A percentile compares a stretch with the other conserved stretches of the same genome.
These are phyloP conservation scores for Gastrodia elata DNA, from an alignment of 106 monocot species.

Conservation along the genomic window DNA sequence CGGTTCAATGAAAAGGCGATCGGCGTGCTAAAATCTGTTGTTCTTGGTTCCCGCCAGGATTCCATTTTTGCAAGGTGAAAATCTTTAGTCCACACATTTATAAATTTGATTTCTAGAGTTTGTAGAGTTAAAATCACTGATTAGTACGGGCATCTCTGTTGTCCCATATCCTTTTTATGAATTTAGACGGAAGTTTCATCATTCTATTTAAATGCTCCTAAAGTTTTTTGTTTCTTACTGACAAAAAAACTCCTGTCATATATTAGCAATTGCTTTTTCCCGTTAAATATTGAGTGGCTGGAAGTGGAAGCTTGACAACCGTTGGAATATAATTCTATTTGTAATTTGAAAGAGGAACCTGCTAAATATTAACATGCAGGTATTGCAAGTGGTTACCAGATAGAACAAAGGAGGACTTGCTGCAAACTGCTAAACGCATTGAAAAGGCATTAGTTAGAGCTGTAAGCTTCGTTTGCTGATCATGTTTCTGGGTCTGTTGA, in stretches of 20 bases:
- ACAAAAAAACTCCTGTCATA: background rate
- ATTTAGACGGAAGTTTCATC: background rate
- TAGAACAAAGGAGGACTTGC: constrained; percentile 48
- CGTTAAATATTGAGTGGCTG: no score
- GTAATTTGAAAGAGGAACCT: background rate
- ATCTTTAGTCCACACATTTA: background rate
- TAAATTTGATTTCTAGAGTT: background rate
- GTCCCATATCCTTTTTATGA: background rate
- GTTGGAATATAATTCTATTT: background rate
- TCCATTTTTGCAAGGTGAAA: constrained; percentile 50
- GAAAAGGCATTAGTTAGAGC: constrained; percentile 65
- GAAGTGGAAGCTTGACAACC: no score
- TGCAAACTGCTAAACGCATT: constrained; percentile 33
- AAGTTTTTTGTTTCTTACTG: background rate
- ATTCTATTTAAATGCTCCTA: background rate
- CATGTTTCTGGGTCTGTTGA: background rate
- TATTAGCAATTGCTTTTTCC: background rate
- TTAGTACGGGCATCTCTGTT: background rate
- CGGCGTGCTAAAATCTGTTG: constrained; percentile 32
- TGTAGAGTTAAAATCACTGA: background rate
- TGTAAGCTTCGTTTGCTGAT: constrained; percentile 29
- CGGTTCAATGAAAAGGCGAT: constrained; percentile 54
- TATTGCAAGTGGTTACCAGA: constrained; percentile 74
- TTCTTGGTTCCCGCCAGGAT: constrained; percentile 31
- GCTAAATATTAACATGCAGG: constrained; percentile 28